Conservation (phyloP, 1,284 basidiomycete genomes). For the Melampsora larici-populina region DNA sequence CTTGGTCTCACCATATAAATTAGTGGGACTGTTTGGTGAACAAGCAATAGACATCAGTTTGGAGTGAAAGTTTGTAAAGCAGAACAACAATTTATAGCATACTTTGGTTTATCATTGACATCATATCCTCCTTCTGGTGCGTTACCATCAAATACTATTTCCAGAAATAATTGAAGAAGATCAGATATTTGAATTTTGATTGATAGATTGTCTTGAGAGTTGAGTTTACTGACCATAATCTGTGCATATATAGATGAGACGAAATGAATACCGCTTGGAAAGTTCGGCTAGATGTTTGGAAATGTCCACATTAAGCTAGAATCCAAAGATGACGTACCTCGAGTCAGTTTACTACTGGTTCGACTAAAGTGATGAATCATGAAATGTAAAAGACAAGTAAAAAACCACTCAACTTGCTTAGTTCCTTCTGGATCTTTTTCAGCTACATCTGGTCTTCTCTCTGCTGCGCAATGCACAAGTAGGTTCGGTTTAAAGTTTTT, state of each 20-base stretch:
- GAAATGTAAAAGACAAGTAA: too few species aligned
- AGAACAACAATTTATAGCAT: background rate
- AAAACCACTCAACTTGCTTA: slow-evolving; percentile 53
- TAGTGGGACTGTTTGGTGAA: slow-evolving; percentile 48
- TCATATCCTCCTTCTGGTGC: slow-evolving; percentile 70
- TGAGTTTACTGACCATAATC: slow-evolving; percentile 55
- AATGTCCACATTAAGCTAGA: slow-evolving; percentile 47
- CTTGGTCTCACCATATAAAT: slow-evolving; percentile 73
- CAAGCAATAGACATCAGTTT: background rate
- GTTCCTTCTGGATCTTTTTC: slow-evolving; percentile 62
- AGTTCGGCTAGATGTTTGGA: slow-evolving; percentile 33
- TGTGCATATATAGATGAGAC: slow-evolving; percentile 71
- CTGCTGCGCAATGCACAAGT: slow-evolving; percentile 80
- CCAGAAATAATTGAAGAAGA: background rate
- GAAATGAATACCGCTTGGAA: background rate
- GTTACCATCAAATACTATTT: slow-evolving; percentile 69
- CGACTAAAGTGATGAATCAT: too few species aligned
- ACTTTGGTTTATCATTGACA: slow-evolving; percentile 66
- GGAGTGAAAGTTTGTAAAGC: background rate
- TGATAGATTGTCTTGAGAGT: background rate
- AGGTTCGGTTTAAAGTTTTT: slow-evolving; percentile 56
- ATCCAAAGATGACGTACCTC: background rate
- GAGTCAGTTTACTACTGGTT: too few species aligned
- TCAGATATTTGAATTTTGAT: background rate
- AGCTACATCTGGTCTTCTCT: slow-evolving; percentile 75